Evolutionary conservation across 2,329 filamentous ascomycete species (phyloP), one percentile per base, ranked within the genome.

Genomic region (Xylariaceae sp.): DNA sequence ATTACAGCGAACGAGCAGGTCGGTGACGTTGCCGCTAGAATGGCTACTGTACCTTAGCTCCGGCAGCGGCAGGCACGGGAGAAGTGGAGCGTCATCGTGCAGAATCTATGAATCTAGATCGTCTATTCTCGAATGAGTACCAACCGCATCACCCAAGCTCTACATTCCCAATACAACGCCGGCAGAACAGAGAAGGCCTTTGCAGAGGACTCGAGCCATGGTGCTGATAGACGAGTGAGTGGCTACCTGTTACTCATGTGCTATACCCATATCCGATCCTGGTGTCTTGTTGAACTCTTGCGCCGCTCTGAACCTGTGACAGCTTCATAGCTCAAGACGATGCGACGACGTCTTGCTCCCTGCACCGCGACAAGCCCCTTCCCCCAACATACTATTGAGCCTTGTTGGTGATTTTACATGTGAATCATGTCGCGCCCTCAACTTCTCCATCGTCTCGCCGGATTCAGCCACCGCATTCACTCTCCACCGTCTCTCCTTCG

Each of bases 351-450:
- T 28, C 22, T 28, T 28, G 22, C 22, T 28, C 22, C 22, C 22
- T 28, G 7, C 22, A 28, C 22, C 22, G 22, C 28, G 16, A 41
- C 14, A 10, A 19, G 16, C 11, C 3, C 39, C 19, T 6, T 18
- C 36, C 44, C 14, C 19, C 28, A 22, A 28, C 40, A 19, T 9
- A 5, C 10, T 39, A 36, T 19, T 36, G 14, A 42, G 13, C 7
- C 16, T 12, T 31, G 18, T 19, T 33, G 18, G 22, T 19, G 45
- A 13, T 38, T 22, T n/a, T 22, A 41, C 19, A 43, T 31, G 42
- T 48, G 45, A 53, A 39, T 44, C 38, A 57, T 57, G 55, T 40
- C 49, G 41, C 50, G 22, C 45, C 36, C 47, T 17, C 33, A 47
- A 28, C 13, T 44, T 19, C 34, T 43, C 36, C 36, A 34, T 31